Base-by-base conservation (phyloP, 2,329 filamentous ascomycete genomes). In the Sclerotinia minor region DNA sequence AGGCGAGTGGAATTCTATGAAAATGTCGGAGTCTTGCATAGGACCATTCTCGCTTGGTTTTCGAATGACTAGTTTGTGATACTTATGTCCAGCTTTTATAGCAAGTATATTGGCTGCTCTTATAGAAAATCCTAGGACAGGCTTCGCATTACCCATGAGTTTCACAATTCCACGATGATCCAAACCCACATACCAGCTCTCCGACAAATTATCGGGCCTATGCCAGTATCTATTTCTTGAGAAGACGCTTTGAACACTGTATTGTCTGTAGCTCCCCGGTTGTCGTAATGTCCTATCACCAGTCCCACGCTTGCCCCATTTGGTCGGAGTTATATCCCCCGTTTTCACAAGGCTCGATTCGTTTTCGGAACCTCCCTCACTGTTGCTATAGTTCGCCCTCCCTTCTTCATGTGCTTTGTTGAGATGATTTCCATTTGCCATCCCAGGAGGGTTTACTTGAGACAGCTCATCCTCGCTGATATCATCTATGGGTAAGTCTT, bases 401-500 rank as follows among this genome's bases (percentile, higher is more conserved):
- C 2, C 7, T 8, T 32, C 41, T 2, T n/a, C 44, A 4, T 35
- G 26, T 35, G 21, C 24, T 26, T 47, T 57, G 21, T 19, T 15
- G 26, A 2, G 8, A n/a, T n/a, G 29, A 5, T 11, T 45, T 26
- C 38, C 38, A 45, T 45, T 17, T 13, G 26, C 13, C 9, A 65
- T n/a, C 15, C 24, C 26, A 6, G 44, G 41, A 3, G 29, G n/a
- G 38, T 52, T 47, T 17, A 17, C 35, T n/a, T 19, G 41, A 17
- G 47, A 59, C 2, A 67, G 29, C 47, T 67, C 65, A 52, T 67
- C 65, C 19, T 61, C 47, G 54, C 65, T 67, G 19, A 6, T 26
- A 26, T 54, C 57, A 19, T 26, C 49, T 3, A 38, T 6, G 21
- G 19, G 1, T 8, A 32, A 11, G n/a, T 49, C 45, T 29, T 19